Conservation (phyloP, 371 early-diverging fungal species). For the Lichtheimia corymbifera region DNA sequence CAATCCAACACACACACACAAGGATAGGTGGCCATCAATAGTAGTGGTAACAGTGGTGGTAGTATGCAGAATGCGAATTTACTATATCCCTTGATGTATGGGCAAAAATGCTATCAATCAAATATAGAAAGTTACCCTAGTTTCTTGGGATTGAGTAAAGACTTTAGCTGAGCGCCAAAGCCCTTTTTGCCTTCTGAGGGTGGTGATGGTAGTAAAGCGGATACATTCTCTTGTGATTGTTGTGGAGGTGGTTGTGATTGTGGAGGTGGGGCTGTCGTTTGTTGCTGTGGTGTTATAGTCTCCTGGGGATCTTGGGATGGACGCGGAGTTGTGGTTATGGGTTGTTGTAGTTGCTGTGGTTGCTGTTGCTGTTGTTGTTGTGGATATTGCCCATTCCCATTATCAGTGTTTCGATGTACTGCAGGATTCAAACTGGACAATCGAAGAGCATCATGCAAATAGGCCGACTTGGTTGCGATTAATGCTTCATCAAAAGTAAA, state of each 20-base stretch:
- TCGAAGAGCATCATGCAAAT: conserved; percentile 59
- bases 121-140: too few species aligned
- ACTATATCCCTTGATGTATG: too few species aligned
- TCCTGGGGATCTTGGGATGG: conserved; percentile 1
- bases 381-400: neutral
- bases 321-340: neutral
- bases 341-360: conserved; percentile 7
- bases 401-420: neutral
- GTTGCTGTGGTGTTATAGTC: neutral
- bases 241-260: neutral
- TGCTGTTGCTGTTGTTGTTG: conserved; percentile 7
- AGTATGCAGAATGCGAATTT: too few species aligned
- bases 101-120: too few species aligned
- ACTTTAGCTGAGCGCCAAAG: conserved; percentile 7
- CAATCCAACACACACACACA: too few species aligned
- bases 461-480: conserved; percentile 40
- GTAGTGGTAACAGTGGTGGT: too few species aligned
- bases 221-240: neutral
- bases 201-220: conserved; percentile 2
- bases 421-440: conserved; percentile 33
- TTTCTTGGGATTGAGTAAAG: conserved; percentile 2
- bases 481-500: conserved; percentile 66
- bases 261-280: neutral
- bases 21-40: too few species aligned
- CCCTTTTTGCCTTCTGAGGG: conserved; percentile 2